phyloP scores from a whole-genome alignment of 2,329 filamentous ascomycete species.

The Zelopaecilomyces penicillatus region DNA sequence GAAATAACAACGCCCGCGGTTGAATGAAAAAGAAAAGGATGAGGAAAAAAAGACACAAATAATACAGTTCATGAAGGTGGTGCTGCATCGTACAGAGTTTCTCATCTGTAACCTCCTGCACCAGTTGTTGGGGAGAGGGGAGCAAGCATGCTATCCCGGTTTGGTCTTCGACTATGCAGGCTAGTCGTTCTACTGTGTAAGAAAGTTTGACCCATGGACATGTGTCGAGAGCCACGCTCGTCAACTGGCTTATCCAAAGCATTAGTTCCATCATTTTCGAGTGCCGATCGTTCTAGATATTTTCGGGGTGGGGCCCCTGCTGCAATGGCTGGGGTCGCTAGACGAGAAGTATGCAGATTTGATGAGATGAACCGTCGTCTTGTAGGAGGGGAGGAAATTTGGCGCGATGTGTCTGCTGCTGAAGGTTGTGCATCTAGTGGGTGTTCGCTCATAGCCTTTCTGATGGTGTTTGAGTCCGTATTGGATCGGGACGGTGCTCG shows the following conservation, averaged over 20 bases:
- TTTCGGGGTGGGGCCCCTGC: slow-evolving; percentile 33
- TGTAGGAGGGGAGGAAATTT: slow-evolving; percentile 39
- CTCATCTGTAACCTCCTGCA: slow-evolving; percentile 37
- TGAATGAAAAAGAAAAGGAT: slow-evolving; percentile 18
- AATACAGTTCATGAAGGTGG: slow-evolving; percentile 8
- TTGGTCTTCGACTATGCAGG: slow-evolving; percentile 32
- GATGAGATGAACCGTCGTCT: slow-evolving; percentile 45
- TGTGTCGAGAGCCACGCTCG: slow-evolving; percentile 27
- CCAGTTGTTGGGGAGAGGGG: slow-evolving; percentile 30
- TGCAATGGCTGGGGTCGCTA: slow-evolving; percentile 31
- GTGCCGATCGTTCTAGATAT: slow-evolving; percentile 38
- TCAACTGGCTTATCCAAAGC: slow-evolving; percentile 15
- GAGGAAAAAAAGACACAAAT: slow-evolving; percentile 15
- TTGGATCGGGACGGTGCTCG: slow-evolving; percentile 50
- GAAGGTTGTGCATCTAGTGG: slow-evolving; percentile 24
- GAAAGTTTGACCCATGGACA: slow-evolving; percentile 34
- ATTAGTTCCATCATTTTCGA: slow-evolving; percentile 31
- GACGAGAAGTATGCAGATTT: slow-evolving; percentile 36
- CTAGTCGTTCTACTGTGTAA: slow-evolving; percentile 38
- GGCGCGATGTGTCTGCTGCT: slow-evolving; percentile 24
- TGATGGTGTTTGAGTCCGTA: slow-evolving; percentile 43
- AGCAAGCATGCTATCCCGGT: slow-evolving; percentile 32
- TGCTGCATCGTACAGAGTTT: slow-evolving; percentile 12
- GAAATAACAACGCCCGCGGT: slow-evolving; percentile 20
- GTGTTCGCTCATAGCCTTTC: slow-evolving; percentile 19